Percentiles rank a stretch among this genome's conserved stretches.
phyloP scores from a whole-genome alignment of 495 filamentous ascomycete genomes.

The Xylaria palmicola region DNA sequence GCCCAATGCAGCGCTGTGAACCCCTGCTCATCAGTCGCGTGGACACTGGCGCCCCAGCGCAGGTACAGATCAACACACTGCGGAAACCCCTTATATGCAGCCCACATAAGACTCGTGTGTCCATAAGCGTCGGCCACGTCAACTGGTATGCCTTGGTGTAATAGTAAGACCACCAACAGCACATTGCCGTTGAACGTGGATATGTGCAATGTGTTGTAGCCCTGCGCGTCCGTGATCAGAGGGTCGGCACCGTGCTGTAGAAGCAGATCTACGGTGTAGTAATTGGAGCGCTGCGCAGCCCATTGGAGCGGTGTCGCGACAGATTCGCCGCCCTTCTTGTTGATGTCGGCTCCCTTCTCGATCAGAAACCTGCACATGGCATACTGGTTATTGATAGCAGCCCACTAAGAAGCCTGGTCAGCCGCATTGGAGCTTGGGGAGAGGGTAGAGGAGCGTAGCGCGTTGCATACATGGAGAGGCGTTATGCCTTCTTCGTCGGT shows the following conservation, averaged over 20 bases:
- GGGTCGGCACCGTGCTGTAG: conserved; percentile 88
- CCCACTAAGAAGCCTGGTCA: conserved; percentile 69
- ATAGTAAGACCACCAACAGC: conserved; percentile 76
- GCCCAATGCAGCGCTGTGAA: conserved; percentile 97
- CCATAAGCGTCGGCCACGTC: conserved; percentile 84
- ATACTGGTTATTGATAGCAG: conserved; percentile 98
- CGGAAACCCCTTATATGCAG: conserved; percentile 93
- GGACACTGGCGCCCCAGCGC: conserved; percentile 92
- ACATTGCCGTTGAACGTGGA: conserved; percentile 97
- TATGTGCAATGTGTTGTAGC: conserved; percentile 95
- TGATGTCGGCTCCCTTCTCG: conserved; percentile 85
- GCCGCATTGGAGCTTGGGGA: conserved; percentile 1
- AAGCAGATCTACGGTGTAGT: conserved; percentile 73
- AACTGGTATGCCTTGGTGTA: conserved; percentile 92
- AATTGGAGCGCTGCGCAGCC: conserved; percentile 92
- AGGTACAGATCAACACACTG: conserved; percentile 89
- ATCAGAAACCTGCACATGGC: conserved; percentile 94
- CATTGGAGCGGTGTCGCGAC: conserved; percentile 92
- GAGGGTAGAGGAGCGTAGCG: conserved; percentile 24
- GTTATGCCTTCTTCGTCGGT: conserved; percentile 90
- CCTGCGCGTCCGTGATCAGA: conserved; percentile 82
- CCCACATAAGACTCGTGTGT: conserved; percentile 97
- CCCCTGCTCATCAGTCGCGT: conserved; percentile 84
- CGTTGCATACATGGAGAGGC: conserved; percentile 77
- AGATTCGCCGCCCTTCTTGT: conserved; percentile 91